These are phyloP conservation scores for Cryptosporidium felis DNA, from an alignment of 169 alveolate species.

Conservation along the genomic window DNA sequence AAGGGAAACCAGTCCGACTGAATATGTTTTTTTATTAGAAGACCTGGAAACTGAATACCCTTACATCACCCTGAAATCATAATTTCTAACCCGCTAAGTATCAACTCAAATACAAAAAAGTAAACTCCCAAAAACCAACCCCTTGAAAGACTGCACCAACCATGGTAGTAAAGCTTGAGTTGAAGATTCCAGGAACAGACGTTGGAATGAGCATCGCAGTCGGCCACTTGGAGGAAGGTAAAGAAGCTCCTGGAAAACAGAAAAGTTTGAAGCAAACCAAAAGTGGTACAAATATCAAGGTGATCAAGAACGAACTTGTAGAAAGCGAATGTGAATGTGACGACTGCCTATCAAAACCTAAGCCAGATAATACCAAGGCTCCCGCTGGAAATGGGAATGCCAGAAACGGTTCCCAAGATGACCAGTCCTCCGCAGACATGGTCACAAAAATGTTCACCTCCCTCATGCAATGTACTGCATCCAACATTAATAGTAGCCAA, in stretches of 20 bases:
- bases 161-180: slow-evolving; percentile 33
- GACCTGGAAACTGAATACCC: too few relatives aligned
- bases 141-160: too few relatives aligned
- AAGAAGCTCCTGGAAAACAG: neutral
- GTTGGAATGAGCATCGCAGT: slow-evolving; percentile 54
- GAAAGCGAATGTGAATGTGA: slow-evolving; percentile 47
- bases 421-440: neutral
- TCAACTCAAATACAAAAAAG: too few relatives aligned
- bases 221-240: slow-evolving; percentile 12
- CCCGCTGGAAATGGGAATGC: neutral
- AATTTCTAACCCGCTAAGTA: too few relatives aligned
- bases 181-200: slow-evolving; percentile 60
- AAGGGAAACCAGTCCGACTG: too few relatives aligned
- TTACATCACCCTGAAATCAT: too few relatives aligned
- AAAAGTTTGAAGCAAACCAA: neutral
- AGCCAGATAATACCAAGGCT: neutral
- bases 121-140: too few relatives aligned
- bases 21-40: too few relatives aligned
- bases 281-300: neutral
- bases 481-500: neutral
- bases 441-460: slow-evolving; percentile 58
- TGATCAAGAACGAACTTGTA: neutral
- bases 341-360: neutral
- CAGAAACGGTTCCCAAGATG: neutral
- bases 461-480: slow-evolving; percentile 58